A percentile compares a stretch with the other conserved stretches of the same genome.
Evolutionary conservation across 108 stramenopile genomes (phyloP).

Genomic region (Cyclotella choctawhatcheeana): DNA sequence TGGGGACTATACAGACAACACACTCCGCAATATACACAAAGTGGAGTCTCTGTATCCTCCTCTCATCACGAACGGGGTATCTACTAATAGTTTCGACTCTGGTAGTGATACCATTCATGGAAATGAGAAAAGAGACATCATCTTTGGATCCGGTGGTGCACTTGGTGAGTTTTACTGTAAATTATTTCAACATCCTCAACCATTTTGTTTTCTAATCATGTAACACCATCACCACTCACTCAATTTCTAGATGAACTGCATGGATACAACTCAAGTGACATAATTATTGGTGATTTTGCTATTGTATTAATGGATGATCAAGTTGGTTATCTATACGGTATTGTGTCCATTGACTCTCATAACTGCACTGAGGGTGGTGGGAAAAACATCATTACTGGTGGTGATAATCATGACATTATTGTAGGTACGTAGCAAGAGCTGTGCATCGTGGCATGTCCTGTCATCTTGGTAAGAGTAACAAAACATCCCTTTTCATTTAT

Average conservation of each 20-base stretch:
- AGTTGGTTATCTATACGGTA: too few relatives aligned
- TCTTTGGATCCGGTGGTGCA: slow-evolving; percentile 31
- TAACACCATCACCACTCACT: too few relatives aligned
- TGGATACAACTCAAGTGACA: slow-evolving; percentile 10
- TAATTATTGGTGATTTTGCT: slow-evolving; percentile 22
- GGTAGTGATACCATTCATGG: slow-evolving; percentile 32
- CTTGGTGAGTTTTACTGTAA: slow-evolving; percentile 17
- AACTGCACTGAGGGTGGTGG: too few relatives aligned
- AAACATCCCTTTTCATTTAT: not conserved
- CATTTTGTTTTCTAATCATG: too few relatives aligned
- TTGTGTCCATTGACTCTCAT: too few relatives aligned
- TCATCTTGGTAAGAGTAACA: not conserved
- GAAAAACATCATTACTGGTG: too few relatives aligned
- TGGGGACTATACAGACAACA: slow-evolving; percentile 49
- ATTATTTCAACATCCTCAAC: too few relatives aligned
- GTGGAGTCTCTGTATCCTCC: slow-evolving; percentile 22
- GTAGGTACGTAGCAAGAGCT: not conserved
- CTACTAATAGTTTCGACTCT: slow-evolving; percentile 13
- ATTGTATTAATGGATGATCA: too few relatives aligned
- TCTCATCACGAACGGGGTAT: not conserved
- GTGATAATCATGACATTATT: too few relatives aligned
- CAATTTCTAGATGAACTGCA: slow-evolving; percentile 2
- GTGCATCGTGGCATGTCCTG: not conserved
- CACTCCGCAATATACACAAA: slow-evolving; percentile 13
- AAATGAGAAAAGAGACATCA: slow-evolving; percentile 23